Base-by-base conservation (phyloP, 2,329 filamentous ascomycete species). In the Aspergillus novoparasiticus region DNA sequence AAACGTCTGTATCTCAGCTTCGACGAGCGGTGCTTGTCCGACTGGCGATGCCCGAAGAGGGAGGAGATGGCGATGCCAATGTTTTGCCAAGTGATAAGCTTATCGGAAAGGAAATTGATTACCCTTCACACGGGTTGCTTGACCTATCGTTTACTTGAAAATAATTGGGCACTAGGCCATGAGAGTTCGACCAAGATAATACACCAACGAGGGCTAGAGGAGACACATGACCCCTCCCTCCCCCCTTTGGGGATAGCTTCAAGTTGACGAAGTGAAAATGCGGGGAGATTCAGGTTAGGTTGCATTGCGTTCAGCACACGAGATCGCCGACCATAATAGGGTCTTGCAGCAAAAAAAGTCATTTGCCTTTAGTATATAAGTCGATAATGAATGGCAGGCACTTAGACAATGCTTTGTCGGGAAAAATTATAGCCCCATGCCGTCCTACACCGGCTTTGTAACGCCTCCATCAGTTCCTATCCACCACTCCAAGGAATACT, bases 31-130 rank as follows among this genome's bases (percentile, higher is more conserved):
- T 39, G 41, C 34, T 48, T 53, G 28, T 21, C 46, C 48, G 32
- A n/a, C 19, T n/a, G 23, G 16, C n/a, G 16, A 57, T 43, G 21
- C 59, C 54, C 5, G 54, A 61, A 61, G 14, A 55, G 59, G 54
- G 54, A 61, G 21, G 45, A 57, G 43, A 53, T 57, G 59, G 59
- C 59, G 59, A 61, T 51, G 48, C 36, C 21, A 51, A 34, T 23
- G 59, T 36, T 26, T 41, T 51, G 54, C 59, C 59, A 61, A 61
- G 59, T 57, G 59, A 61, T 61, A 61, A 61, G 59, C 54, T n/a
- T 51, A 41, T 34, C 56, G 26, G 41, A 48, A 28, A 58, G 32
- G 56, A 26, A 58, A 39, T 36, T 43, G 46, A 50, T 50, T 30
- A 34, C 4, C 26, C 26, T 19, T 30, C 26, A 16, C 14, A 19